Evolutionary conservation across 768 basidiomycete species (phyloP).

Genomic region (Lentinula sp.): DNA sequence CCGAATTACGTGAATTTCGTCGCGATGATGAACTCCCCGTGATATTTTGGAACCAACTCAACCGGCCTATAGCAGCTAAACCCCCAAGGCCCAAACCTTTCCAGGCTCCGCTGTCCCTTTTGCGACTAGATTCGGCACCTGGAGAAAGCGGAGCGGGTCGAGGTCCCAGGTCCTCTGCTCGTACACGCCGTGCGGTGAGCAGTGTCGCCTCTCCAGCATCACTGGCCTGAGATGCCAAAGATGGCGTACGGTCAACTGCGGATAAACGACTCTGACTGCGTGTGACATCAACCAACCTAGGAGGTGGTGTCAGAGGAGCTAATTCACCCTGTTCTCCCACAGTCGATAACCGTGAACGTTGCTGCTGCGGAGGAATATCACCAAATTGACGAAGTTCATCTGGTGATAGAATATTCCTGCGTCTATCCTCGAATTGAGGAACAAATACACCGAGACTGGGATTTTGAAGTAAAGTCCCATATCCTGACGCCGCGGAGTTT

Average conservation of each 20-base stretch:
- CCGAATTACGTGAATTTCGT: constrained; percentile 11
- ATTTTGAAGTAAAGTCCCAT: constrained; percentile 35
- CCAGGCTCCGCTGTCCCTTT: constrained; percentile 27
- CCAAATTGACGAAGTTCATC: constrained; percentile 31
- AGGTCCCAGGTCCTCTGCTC: constrained; percentile 30
- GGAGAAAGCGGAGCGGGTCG: constrained; percentile 18
- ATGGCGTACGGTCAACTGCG: not conserved
- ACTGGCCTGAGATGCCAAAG: not conserved
- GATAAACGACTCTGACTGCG: constrained; percentile 14
- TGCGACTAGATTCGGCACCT: constrained; percentile 15
- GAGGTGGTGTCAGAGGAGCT: constrained; percentile 25
- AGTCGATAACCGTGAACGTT: constrained; percentile 8
- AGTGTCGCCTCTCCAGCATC: constrained; percentile 30
- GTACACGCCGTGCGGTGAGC: constrained; percentile 46
- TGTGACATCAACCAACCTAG: constrained; percentile 28
- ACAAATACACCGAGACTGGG: constrained; percentile 31
- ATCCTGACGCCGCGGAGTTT: constrained; percentile 38
- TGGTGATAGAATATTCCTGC: constrained; percentile 28
- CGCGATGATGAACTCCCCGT: constrained; percentile 20
- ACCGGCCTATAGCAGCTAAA: constrained; percentile 39
- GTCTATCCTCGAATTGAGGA: constrained; percentile 25
- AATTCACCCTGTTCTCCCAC: constrained; percentile 15
- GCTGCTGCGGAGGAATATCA: constrained; percentile 28
- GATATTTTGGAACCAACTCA: constrained; percentile 54
- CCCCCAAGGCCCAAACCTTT: constrained; percentile 42